phyloP scores from a whole-genome alignment of 441 rosid species.

The Biscutella laevigata region DNA sequence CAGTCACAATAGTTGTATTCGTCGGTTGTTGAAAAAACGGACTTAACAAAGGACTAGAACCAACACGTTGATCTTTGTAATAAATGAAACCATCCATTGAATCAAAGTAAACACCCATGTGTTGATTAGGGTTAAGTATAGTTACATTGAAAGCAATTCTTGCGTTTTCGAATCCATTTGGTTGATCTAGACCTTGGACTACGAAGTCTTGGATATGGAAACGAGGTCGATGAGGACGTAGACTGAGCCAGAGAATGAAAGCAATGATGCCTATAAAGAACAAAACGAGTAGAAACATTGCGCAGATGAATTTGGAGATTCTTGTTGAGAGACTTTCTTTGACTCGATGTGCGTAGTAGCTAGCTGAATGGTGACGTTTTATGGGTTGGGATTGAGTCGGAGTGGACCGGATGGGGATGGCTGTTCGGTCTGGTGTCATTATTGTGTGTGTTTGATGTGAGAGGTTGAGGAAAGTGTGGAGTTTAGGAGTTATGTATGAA shows the following conservation, averaged over 20 bases:
- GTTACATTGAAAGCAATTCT: slow-evolving; percentile 51
- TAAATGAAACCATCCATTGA: slow-evolving; percentile 43
- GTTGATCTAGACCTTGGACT: slow-evolving; percentile 46
- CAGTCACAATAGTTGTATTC: slow-evolving; percentile 34
- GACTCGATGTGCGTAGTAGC: slow-evolving; percentile 53
- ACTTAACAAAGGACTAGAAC: slow-evolving; percentile 34
- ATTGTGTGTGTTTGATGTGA: too few species aligned
- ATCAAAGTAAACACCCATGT: slow-evolving; percentile 51
- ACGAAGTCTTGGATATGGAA: slow-evolving; percentile 42
- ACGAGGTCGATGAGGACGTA: slow-evolving; percentile 84
- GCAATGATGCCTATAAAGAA: slow-evolving; percentile 41
- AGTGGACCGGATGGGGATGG: slow-evolving; percentile 28
- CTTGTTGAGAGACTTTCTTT: slow-evolving; percentile 57
- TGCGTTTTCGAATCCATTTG: slow-evolving; percentile 49
- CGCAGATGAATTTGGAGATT: slow-evolving; percentile 50
- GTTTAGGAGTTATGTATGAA: slow-evolving; percentile 17
- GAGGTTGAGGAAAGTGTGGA: background rate
- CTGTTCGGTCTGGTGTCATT: slow-evolving; percentile 28
- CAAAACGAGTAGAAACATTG: slow-evolving; percentile 41
- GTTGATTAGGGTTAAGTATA: slow-evolving; percentile 57
- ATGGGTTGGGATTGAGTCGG: slow-evolving; percentile 10
- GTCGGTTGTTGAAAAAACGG: slow-evolving; percentile 63
- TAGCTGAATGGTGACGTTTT: slow-evolving; percentile 37
- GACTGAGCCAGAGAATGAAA: slow-evolving; percentile 73
- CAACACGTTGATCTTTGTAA: slow-evolving; percentile 51